Conservation (phyloP, 306 rosid genomes). For the Vigna hirtella region DNA sequence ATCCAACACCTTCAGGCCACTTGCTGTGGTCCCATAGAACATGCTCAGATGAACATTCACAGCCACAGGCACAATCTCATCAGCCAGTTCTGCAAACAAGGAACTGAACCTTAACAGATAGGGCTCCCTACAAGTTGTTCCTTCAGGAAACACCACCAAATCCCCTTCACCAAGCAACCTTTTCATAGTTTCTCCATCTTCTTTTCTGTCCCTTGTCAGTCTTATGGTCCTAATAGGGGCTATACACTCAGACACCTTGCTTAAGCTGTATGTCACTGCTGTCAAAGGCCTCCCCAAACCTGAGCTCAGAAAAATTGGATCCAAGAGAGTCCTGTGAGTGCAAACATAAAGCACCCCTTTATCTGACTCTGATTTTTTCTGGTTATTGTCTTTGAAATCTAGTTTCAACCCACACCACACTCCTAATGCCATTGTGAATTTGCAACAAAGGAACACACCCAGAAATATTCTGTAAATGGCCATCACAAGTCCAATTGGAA, state of each 20-base stretch:
- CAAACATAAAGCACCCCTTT: slow-evolving; percentile 79
- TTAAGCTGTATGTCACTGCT: slow-evolving; percentile 75
- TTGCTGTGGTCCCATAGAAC: slow-evolving; percentile 47
- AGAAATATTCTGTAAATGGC: slow-evolving; percentile 56
- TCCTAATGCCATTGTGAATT: neutral
- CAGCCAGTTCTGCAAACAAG: slow-evolving; percentile 43
- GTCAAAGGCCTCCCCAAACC: slow-evolving; percentile 62
- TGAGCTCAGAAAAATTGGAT: slow-evolving; percentile 74
- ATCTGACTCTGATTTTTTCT: slow-evolving; percentile 12
- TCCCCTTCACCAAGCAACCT: slow-evolving; percentile 39
- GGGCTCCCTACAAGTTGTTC: slow-evolving; percentile 47
- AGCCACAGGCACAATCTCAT: slow-evolving; percentile 43
- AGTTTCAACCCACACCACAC: slow-evolving; percentile 1
- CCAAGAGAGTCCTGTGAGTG: slow-evolving; percentile 75
- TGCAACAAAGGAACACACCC: slow-evolving; percentile 9
- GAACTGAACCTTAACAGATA: slow-evolving; percentile 43
- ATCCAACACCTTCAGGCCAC: slow-evolving; percentile 39
- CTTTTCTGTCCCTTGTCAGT: slow-evolving; percentile 38
- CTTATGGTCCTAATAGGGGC: slow-evolving; percentile 38
- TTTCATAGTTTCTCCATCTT: slow-evolving; percentile 33
- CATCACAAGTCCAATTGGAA: slow-evolving; percentile 43
- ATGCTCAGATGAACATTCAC: slow-evolving; percentile 14
- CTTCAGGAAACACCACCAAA: slow-evolving; percentile 46
- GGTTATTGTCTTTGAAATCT: neutral
- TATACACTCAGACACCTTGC: slow-evolving; percentile 34